Base-by-base conservation (phyloP, 768 basidiomycete species). In the Leucocoprinus birnbaumii region DNA sequence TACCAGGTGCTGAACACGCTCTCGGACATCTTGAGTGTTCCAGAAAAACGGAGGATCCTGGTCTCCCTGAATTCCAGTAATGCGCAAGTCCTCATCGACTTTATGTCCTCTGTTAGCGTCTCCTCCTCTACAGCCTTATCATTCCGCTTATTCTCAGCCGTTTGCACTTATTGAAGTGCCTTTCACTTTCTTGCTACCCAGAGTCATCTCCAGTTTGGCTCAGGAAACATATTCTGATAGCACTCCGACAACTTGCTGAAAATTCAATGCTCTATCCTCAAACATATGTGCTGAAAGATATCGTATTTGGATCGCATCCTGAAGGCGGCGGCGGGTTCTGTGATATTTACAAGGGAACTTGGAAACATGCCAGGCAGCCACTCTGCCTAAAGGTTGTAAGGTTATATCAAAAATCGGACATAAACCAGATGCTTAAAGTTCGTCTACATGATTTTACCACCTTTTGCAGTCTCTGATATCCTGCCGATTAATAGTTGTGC, bases 381-480 rank as follows among this genome's bases (percentile, higher is more conserved):
- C 22, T 54, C 4, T 54, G 53, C 9, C 19, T 54, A 3, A 54
- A 54, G 21, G 35, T 54, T 22, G 38, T 54, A 13, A 40, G n/a
- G 14, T 53, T 2, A 8, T 18, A 16, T 27, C 16, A n/a, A 31
- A 27, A 44, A 7, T 5, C 6, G 6, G 22, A 10, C 18, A 37
- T n/a, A 35, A 27, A 8, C n/a, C n/a, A 47, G 25, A 44, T 31
- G 38, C 40, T 41, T 14, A 54, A 24, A 13, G 8, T 54, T n/a
- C n/a, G 31, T 5, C 31, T 31, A 31, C n/a, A n/a, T n/a, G n/a
- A n/a, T n/a, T n/a, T n/a, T n/a, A n/a, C 11, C 11, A 31, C 31
- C 11, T n/a, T 31, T 31, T 31, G 31, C 11, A 5, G 11, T 5
- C 31, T 5, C 11, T 31, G 31, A 31, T 31, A 5, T 31, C 11